Percentiles rank a stretch among this genome's conserved stretches.
Conservation (phyloP, 306 rosid species). For the Cucumis sativus region DNA sequence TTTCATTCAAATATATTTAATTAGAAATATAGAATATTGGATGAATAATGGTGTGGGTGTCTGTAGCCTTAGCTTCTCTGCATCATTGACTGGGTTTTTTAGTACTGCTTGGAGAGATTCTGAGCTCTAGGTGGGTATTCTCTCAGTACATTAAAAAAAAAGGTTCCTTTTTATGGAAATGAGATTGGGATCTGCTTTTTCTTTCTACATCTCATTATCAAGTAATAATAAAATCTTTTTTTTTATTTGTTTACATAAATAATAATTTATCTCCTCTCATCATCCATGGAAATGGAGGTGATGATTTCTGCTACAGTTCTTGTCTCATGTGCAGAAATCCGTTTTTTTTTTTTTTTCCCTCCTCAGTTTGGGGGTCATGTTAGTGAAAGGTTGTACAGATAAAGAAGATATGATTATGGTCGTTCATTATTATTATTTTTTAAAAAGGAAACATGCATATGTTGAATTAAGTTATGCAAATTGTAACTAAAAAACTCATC, state of each 20-base stretch:
- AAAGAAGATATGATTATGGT: too few species aligned
- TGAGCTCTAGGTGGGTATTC: slow-evolving; percentile 45
- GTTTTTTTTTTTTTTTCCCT: not conserved
- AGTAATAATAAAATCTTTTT: slow-evolving; percentile 4
- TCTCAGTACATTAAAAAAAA: slow-evolving; percentile 33
- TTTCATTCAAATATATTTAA: not conserved
- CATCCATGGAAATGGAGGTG: slow-evolving; percentile 37
- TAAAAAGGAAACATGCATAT: too few species aligned
- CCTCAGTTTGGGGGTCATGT: too few species aligned
- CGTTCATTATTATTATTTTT: too few species aligned
- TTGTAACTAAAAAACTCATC: not conserved
- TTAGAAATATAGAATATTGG: not conserved
- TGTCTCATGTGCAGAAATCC: slow-evolving; percentile 58
- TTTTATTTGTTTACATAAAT: slow-evolving; percentile 15
- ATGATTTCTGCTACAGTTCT: slow-evolving; percentile 49
- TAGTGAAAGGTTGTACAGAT: too few species aligned
- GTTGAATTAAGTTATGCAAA: not conserved
- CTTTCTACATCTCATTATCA: slow-evolving; percentile 42
- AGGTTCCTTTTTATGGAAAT: slow-evolving; percentile 68
- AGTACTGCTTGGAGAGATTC: slow-evolving; percentile 24
- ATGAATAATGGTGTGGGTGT: not conserved
- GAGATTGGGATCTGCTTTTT: slow-evolving; percentile 48
- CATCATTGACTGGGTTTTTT: not conserved
- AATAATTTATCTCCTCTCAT: slow-evolving; percentile 14
- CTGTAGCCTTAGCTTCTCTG: too few species aligned